Base-by-base conservation (phyloP, 192 early-diverging fungal genomes). In the Mortierella hygrophila region DNA sequence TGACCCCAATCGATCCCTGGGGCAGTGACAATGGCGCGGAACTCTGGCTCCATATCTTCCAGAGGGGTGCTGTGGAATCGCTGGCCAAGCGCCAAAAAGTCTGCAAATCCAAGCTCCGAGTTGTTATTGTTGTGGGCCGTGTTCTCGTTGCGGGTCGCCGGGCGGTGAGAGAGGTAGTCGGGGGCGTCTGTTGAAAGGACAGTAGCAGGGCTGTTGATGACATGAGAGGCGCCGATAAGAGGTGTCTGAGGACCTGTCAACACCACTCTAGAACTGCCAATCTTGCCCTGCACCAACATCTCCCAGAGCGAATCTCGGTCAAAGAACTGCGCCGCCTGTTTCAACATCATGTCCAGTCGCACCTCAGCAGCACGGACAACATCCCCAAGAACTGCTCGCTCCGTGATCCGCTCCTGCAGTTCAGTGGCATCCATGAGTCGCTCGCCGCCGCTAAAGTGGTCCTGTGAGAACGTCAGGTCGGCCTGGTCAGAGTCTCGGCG, bases 81-180 rank as follows among this genome's bases (percentile, higher is more conserved):
- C 57, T 88, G 86, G 40, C 82, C 87, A 42, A 90, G 80, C 2
- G 81, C 81, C 72, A 90, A 79, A 80, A 90, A 88, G 78, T 90
- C 89, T 68, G 78, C 73, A 82, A 84, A 78, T n/a, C 79, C 82
- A 3, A 87, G 79, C 16, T 83, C 81, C 0, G 82, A 70, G 21
- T 71, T 76, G 40, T 71, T 76, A 37, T 47, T 77, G 29, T 65
- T 65, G 9, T 37, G 46, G 21, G 68, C 41, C 9, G 47, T 41
- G 42, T 70, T 82, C 3, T 78, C 80, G n/a, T 69, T 71, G 29
- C 55, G n/a, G 3, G 71, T 70, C 10, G 42, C 54, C 35, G 37
- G 49, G 32, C 54, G 54, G 68, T 82, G 75, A 0, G 75, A 77
- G 10, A 82, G n/a, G 47, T 82, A 82, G 70, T 82, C 81, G 2